Evolutionary conservation across 148 eudicot species (phyloP).

Genomic region (Polygonum aviculare): DNA sequence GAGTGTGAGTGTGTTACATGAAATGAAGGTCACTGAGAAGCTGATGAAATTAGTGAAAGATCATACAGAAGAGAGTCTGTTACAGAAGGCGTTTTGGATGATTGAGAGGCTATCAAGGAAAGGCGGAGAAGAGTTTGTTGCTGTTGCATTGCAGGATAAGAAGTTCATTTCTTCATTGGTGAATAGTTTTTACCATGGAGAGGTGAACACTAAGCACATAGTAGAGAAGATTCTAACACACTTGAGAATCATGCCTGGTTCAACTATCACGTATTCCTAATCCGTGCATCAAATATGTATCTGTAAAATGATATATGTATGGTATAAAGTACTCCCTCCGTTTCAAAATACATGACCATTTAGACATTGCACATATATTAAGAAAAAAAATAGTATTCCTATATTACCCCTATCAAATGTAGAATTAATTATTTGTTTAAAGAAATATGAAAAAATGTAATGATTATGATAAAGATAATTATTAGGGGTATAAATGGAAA

Average conservation of each 20-base stretch:
- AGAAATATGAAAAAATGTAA: too few species aligned
- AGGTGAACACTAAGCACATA: not conserved
- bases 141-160: constrained; percentile 7
- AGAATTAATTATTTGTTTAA: too few species aligned
- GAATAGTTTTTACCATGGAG: constrained; percentile 11
- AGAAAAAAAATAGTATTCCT: too few species aligned
- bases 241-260: constrained; percentile 5
- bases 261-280: constrained; percentile 4
- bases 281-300: not conserved
- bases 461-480: too few species aligned
- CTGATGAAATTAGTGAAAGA: constrained; percentile 6
- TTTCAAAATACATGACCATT: too few species aligned
- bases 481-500: too few species aligned
- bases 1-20: not conserved
- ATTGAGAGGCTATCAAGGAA: constrained; percentile 7
- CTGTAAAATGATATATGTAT: not conserved
- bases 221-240: constrained; percentile 8
- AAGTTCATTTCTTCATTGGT: not conserved
- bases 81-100: constrained; percentile 11
- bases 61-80: not conserved
- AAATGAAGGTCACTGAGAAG: constrained; percentile 1
- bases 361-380: too few species aligned
- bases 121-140: constrained; percentile 6
- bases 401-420: too few species aligned
- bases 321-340: too few species aligned